These are phyloP conservation scores for Pecoramyces ruminantium DNA, from an alignment of 192 early-diverging fungal species.

Conservation along the genomic window DNA sequence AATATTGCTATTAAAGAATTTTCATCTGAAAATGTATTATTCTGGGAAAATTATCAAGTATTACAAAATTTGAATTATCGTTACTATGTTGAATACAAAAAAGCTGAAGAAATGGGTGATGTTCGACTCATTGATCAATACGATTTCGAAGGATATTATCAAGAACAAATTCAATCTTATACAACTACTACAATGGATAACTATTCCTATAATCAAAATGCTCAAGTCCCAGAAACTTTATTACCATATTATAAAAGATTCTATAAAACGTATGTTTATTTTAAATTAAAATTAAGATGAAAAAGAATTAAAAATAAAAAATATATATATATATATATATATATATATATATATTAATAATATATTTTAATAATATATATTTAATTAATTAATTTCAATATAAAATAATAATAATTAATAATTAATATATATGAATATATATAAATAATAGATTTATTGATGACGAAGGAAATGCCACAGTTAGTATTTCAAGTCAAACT, in stretches of 20 bases:
- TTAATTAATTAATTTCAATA: too few relatives aligned
- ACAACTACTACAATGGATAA: not conserved
- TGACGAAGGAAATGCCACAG: too few relatives aligned
- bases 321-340: too few relatives aligned
- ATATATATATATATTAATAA: too few relatives aligned
- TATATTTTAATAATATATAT: too few relatives aligned
- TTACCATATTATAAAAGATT: not conserved
- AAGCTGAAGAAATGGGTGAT: not conserved
- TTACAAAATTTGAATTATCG: not conserved
- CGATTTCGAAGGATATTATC: not conserved
- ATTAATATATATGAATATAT: too few relatives aligned
- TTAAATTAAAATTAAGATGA: too few relatives aligned
- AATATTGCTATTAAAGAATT: not conserved
- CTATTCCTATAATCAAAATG: not conserved
- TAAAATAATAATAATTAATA: too few relatives aligned
- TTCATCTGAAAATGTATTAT: not conserved
- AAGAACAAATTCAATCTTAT: not conserved
- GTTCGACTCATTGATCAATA: not conserved
- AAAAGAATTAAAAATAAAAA: too few relatives aligned
- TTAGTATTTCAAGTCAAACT: too few relatives aligned
- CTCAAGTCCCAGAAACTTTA: not conserved
- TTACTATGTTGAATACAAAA: not conserved
- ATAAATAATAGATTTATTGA: too few relatives aligned
- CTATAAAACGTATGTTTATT: not conserved
- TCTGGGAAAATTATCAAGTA: not conserved